phyloP scores from a whole-genome alignment of 192 early-diverging fungal species.

The Coemansia sp. region DNA sequence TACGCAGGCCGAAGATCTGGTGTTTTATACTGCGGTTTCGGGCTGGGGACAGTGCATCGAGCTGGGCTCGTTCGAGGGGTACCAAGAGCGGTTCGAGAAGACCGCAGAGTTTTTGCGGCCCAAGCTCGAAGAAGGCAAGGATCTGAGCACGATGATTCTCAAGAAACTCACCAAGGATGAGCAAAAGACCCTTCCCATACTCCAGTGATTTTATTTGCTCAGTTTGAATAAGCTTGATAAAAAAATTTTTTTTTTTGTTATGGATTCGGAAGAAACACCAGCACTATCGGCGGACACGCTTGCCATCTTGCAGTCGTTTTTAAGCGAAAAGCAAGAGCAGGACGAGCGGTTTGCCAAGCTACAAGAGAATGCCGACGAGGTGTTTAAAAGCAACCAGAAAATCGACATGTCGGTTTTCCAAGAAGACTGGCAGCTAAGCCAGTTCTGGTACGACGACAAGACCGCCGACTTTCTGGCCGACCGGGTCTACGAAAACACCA shows the following conservation, averaged over 20 bases:
- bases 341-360: conserved; percentile 64
- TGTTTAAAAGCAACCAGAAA: conserved; percentile 39
- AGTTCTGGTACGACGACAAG: conserved; percentile 58
- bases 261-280: conserved; percentile 27
- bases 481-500: conserved; percentile 50
- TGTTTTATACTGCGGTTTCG: conserved; percentile 85
- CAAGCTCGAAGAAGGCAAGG: conserved; percentile 58
- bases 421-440: conserved; percentile 77
- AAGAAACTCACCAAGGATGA: conserved; percentile 37
- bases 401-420: conserved; percentile 65
- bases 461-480: conserved; percentile 54
- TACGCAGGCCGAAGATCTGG: conserved; percentile 73
- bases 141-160: conserved; percentile 56
- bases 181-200: background rate
- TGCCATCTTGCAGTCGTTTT: conserved; percentile 60
- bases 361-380: conserved; percentile 52
- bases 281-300: conserved; percentile 56
- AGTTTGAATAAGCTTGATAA: background rate
- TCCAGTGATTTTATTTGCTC: no score
- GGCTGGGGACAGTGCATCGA: conserved; percentile 94
- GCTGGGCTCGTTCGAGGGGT: conserved; percentile 76
- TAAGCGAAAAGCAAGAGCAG: conserved; percentile 62
- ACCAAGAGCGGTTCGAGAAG: conserved; percentile 77
- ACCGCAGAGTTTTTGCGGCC: conserved; percentile 82
- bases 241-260: background rate